Base-by-base conservation (phyloP, 1,284 basidiomycete genomes). In the Malassezia obtusa region DNA sequence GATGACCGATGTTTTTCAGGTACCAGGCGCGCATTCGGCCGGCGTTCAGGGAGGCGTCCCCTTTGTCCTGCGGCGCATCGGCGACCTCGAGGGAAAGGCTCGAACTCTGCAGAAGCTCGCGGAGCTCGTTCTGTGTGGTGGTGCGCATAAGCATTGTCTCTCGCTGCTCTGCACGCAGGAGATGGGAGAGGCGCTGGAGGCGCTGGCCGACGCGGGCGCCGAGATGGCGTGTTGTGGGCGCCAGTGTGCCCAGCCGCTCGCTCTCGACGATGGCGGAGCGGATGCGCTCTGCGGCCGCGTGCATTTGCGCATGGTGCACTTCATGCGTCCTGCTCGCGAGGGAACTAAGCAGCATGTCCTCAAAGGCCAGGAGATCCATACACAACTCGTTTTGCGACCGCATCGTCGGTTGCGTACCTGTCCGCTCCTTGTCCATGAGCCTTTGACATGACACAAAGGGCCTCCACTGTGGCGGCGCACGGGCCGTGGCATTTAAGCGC, bases 1-100 rank as follows among this genome's bases (percentile, higher is more conserved):
- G 71, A 28, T 60, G 38, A 22, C 56, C 56, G 14, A 73, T 37
- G 26, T 63, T 55, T 2, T 56, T 47, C 25, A 66, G 57, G 30
- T 70, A 65, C 57, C 63, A 69, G 12, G 53, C 60, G 1, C 71
- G 68, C 55, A 73, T 63, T 19, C 59, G 30, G 25, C 49, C 12
- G 5, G 62, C 46, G 35, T 63, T 62, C 31, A 63, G 50, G 15
- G 35, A n/a, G 21, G 40, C n/a, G 11, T 56, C 53, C 0, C 40
- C 40, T 19, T 43, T 45, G 44, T 31, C 50, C 17, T 17, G 38
- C 45, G 14, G 30, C 14, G 12, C 26, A 14, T 45, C 22, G 4
- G 24, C 22, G 8, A 30, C 11, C 43, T 31, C 43, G 14, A 24
- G 25, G 17, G n/a, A 19, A 3, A 32, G 10, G 17, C 4, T 9